These are phyloP conservation scores for Zea mays DNA, from an alignment of 176 grass and related monocot genomes.

Conservation along the genomic window Zm-B73-REFERENCE-NAM-5.0 NC_050103.1:37491001-37491500, in stretches of 20 bases:
- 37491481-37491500: no score
- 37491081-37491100: conserved; percentile 51
- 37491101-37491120: conserved; percentile 93
- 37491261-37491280: conserved; percentile 10
- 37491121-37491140: neutral
- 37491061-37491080: conserved; percentile 50
- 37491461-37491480: neutral
- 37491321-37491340: conserved; percentile 62
- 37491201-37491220: neutral
- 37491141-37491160: no score
- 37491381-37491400: neutral
- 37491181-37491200: neutral
- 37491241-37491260: neutral
- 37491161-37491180: neutral
- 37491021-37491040: conserved; percentile 52
- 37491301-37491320: conserved; percentile 71
- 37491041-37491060: conserved; percentile 20
- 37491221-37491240: neutral
- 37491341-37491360: conserved; percentile 37
- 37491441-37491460: neutral
- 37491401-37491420: conserved; percentile 12
- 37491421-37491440: neutral
- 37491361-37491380: neutral
- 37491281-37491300: conserved; percentile 74
- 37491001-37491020: neutral